Conservation (phyloP, 257 asterid species). For the Perilla frutescens region DNA sequence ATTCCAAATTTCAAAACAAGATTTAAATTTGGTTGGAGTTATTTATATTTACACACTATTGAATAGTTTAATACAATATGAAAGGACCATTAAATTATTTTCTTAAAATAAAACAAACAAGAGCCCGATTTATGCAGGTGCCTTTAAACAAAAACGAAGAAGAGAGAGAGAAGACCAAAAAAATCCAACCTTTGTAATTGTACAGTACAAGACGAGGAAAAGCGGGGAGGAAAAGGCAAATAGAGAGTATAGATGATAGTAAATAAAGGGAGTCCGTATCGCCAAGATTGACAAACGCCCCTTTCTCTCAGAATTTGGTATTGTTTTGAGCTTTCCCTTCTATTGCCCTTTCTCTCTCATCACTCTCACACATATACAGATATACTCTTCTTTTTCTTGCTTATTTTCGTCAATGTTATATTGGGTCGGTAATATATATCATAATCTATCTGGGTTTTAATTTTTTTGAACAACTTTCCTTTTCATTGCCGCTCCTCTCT, state of each 20-base stretch:
- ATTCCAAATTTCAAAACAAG: too few species aligned
- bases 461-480: constrained; percentile 19
- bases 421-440: constrained; percentile 25
- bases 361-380: background rate
- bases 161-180: background rate
- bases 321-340: constrained; percentile 21
- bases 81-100: too few species aligned
- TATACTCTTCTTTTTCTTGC: background rate
- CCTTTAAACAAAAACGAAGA: background rate
- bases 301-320: constrained; percentile 24
- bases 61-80: too few species aligned
- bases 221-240: constrained; percentile 20
- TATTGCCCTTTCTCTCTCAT: constrained; percentile 31
- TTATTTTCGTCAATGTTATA: constrained; percentile 23
- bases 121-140: too few species aligned
- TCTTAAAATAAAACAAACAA: too few species aligned
- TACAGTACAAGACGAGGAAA: constrained; percentile 19
- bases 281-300: constrained; percentile 18
- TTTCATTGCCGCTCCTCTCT: constrained; percentile 32
- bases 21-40: too few species aligned
- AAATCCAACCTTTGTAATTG: constrained; percentile 31
- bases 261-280: background rate
- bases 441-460: constrained; percentile 38
- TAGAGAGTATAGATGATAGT: constrained; percentile 14
- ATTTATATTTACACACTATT: too few species aligned